Base-by-base conservation (phyloP, 306 rosid species). In the Mimosa bimucronata region DNA sequence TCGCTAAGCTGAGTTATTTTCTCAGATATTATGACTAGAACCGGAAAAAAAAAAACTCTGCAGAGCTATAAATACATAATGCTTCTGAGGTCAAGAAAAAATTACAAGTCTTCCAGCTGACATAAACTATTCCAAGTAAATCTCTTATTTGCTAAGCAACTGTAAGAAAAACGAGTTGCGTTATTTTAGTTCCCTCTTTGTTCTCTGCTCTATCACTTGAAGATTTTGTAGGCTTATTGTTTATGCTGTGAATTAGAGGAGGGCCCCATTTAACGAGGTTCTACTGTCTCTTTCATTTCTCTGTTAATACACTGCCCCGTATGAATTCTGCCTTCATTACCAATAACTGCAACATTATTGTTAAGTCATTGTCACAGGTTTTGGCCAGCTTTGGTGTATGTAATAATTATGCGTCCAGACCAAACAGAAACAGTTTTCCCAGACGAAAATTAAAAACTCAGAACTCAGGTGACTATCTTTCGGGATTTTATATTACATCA, bases 1-100 rank as follows among this genome's bases (percentile, higher is more conserved):
- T 77, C 73, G 29, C 81, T 78, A 78, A 81, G 85, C 73, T 77
- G 46, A 71, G 65, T 44, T 66, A 62, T 83, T 73, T 53, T 60
- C 78, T 77, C 79, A 60, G 77, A 62, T 58, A 74, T 60, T 66
- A 73, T 80, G 52, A 52, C 16, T 23, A 4, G 40, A 28, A 76
- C 71, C 69, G 65, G 46, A 82, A 79, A 53, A 52, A 52, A 19
- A n/a, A 55, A 55, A 21, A 2, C 81, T 28, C 15, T 19, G 42
- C 13, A 21, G 9, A 55, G 23, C 70, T 46, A 37, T 37, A 77
- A 50, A 53, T 42, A 58, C 71, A 48, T 53, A n/a, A 53, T 6
- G 64, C 42, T 40, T 25, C 79, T 68, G 52, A 23, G 82, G 81
- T 75, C 19, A 84, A 75, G 64, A 52, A 80, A 80, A 66, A 41